Conservation (phyloP, 805 yeast species). For the Candida argentea region DNA sequence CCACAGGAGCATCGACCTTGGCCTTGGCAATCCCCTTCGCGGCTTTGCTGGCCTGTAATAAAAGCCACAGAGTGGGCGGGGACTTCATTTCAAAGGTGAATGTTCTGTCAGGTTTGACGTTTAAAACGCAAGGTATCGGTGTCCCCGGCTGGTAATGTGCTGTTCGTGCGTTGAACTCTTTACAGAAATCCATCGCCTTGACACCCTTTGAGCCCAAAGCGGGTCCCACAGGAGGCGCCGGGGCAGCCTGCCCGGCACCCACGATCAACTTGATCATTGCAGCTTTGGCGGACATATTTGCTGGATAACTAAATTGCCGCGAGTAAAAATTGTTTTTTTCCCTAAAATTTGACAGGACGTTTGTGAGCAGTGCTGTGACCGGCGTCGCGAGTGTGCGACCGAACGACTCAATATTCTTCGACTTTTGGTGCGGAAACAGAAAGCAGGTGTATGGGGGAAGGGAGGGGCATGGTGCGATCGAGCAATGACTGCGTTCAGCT, state of each 20-base stretch:
- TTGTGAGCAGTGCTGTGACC: no score
- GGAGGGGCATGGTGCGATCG: no score
- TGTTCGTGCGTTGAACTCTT: constrained; percentile 95
- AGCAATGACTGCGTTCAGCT: no score
- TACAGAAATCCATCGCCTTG: constrained; percentile 96
- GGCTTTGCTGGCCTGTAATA: constrained; percentile 71
- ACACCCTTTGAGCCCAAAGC: constrained; percentile 98
- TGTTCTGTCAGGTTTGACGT: constrained; percentile 86
- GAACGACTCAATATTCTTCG: no score
- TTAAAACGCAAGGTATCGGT: constrained; percentile 80
- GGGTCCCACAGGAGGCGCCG: constrained; percentile 98
- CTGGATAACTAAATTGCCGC: no score
- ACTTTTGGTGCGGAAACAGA: no score
- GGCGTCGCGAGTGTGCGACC: no score
- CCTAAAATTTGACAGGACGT: no score
- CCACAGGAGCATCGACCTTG: constrained; percentile 47
- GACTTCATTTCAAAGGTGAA: constrained; percentile 80
- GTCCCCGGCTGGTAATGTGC: constrained; percentile 77
- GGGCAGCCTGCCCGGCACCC: constrained; percentile 97
- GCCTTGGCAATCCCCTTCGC: constrained; percentile 69
- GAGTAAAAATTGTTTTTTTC: no score
- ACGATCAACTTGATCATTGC: constrained; percentile 79
- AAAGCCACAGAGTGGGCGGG: constrained; percentile 84
- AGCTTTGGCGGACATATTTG: constrained; percentile 38
- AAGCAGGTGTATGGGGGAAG: no score